Evolutionary conservation across 2,329 filamentous ascomycete genomes (phyloP).

Genomic region (Exutisphaerella laricina): DNA sequence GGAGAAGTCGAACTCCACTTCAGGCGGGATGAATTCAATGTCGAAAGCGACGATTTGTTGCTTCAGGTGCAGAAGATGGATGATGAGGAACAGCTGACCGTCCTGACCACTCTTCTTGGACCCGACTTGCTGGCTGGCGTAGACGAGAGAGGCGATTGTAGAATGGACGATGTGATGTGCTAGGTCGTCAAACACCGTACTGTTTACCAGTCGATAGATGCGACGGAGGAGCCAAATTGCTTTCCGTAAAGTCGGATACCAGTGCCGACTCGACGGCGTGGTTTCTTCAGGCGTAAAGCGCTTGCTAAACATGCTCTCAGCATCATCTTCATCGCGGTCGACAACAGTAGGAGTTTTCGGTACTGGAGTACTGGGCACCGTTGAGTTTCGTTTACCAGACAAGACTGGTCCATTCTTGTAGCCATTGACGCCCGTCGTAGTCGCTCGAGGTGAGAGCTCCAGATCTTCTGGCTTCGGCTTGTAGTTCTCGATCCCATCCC

Average conservation of each 20-base stretch:
- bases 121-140: constrained; percentile 62
- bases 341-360: constrained; percentile 49
- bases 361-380: constrained; percentile 35
- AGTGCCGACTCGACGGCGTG: constrained; percentile 33
- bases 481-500: constrained; percentile 62
- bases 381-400: constrained; percentile 44
- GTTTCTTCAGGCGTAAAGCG: constrained; percentile 17
- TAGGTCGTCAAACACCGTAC: constrained; percentile 64
- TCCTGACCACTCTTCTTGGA: constrained; percentile 62
- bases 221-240: constrained; percentile 64
- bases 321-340: constrained; percentile 51
- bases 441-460: constrained; percentile 51
- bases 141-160: constrained; percentile 75
- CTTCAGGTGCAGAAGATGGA: constrained; percentile 89
- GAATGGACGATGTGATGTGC: constrained; percentile 82
- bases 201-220: constrained; percentile 65
- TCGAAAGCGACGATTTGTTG: constrained; percentile 95
- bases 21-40: constrained; percentile 68
- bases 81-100: constrained; percentile 85
- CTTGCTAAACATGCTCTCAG: constrained; percentile 39
- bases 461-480: constrained; percentile 60
- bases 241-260: constrained; percentile 63
- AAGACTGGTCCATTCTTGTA: constrained; percentile 40
- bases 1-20: constrained; percentile 63
- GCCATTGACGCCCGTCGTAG: constrained; percentile 23